phyloP scores from a whole-genome alignment of 2,329 filamentous ascomycete genomes.

The Colletotrichum karsti region DNA sequence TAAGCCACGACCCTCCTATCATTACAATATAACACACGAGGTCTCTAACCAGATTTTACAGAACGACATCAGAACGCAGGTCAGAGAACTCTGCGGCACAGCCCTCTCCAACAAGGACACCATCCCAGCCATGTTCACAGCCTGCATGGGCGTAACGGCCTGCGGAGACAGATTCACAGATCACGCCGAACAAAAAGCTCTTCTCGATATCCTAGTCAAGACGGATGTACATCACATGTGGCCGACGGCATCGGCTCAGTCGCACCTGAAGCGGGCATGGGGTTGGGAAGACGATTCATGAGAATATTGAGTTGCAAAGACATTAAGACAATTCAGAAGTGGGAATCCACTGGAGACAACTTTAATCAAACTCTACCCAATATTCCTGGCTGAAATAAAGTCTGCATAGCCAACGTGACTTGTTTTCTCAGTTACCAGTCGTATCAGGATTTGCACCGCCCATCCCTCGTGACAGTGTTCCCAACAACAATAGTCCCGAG shows the following conservation, averaged over 20 bases:
- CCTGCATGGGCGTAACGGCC: conserved; percentile 60
- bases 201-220: conserved; percentile 54
- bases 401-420: no score
- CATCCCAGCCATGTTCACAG: conserved; percentile 64
- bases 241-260: conserved; percentile 57
- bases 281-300: conserved; percentile 44
- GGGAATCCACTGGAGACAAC: neutral
- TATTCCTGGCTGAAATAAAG: no score
- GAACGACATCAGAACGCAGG: conserved; percentile 53
- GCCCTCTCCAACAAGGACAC: conserved; percentile 63
- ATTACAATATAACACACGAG: no score
- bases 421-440: no score
- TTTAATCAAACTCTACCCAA: no score
- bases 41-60: conserved; percentile 35
- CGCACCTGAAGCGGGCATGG: conserved; percentile 57
- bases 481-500: no score
- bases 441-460: no score
- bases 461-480: no score
- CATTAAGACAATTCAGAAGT: neutral
- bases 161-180: conserved; percentile 58
- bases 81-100: conserved; percentile 66
- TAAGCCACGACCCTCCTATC: conserved; percentile 33
- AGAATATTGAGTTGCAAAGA: neutral
- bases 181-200: conserved; percentile 52
- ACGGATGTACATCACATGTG: conserved; percentile 59